Percentiles rank a stretch among this genome's conserved stretches.
These are phyloP conservation scores for Ehretia macrophylla DNA, from an alignment of 257 asterid species.

Conservation along the genomic window DNA sequence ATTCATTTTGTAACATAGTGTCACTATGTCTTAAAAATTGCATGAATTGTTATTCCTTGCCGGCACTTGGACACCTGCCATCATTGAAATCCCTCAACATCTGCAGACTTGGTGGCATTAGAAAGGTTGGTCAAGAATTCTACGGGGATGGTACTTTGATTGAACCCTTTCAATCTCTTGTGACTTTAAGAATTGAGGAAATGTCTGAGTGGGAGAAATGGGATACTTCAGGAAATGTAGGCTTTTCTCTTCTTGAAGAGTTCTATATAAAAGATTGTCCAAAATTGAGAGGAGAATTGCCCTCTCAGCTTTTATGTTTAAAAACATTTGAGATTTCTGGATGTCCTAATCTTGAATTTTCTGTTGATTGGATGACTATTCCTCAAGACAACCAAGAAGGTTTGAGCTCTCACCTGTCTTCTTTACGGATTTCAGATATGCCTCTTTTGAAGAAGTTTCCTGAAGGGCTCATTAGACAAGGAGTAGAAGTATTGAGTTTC, in stretches of 20 bases:
- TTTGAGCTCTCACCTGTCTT: no score
- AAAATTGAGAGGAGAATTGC: constrained; percentile 33
- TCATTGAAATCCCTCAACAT: no score
- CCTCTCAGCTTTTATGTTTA: constrained; percentile 29
- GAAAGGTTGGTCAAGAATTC: constrained; percentile 20
- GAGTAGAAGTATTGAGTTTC: no score
- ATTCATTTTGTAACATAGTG: no score
- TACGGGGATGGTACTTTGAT: no score
- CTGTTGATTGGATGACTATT: constrained; percentile 22
- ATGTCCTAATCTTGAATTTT: constrained; percentile 28
- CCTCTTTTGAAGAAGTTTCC: no score
- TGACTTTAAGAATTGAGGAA: no score
- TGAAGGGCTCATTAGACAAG: no score
- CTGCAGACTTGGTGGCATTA: background rate
- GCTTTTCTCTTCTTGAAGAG: constrained; percentile 32
- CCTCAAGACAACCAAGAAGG: no score
- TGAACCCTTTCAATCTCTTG: no score
- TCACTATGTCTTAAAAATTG: constrained; percentile 36
- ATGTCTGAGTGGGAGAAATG: constrained; percentile 9
- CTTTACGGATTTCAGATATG: no score
- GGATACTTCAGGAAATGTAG: constrained; percentile 19
- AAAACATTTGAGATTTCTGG: constrained; percentile 30
- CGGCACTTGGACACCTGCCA: constrained; percentile 25
- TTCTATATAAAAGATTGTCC: constrained; percentile 50
- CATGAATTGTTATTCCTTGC: constrained; percentile 32